phyloP scores from a whole-genome alignment of 805 yeast species.

The Wickerhamomyces hampshirensis region DNA sequence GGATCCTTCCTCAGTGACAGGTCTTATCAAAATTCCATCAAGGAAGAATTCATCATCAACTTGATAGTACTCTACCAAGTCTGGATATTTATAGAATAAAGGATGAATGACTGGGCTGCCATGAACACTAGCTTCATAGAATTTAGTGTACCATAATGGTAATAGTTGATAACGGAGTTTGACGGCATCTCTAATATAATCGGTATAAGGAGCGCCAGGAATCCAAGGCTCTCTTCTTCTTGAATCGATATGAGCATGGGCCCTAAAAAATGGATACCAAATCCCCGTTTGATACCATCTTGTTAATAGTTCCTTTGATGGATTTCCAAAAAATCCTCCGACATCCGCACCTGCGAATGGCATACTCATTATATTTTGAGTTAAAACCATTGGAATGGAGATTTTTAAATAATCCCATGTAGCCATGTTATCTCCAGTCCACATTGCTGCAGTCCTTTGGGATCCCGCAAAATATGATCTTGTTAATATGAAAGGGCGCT shows the following conservation, averaged over 20 bases:
- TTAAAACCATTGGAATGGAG: constrained; percentile 84
- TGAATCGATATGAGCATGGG: constrained; percentile 94
- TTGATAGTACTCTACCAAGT: constrained; percentile 41
- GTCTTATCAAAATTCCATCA: constrained; percentile 79
- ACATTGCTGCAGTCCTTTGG: constrained; percentile 85
- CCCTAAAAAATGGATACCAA: constrained; percentile 96
- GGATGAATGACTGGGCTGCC: constrained; percentile 77
- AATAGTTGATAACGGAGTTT: constrained; percentile 68
- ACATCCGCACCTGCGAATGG: constrained; percentile 96
- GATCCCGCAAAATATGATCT: constrained; percentile 89
- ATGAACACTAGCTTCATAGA: constrained; percentile 51
- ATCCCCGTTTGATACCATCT: constrained; percentile 97
- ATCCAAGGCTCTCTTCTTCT: constrained; percentile 92
- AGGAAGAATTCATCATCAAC: constrained; percentile 83
- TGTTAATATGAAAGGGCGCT: constrained; percentile 85
- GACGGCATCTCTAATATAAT: constrained; percentile 64
- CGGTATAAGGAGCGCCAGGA: constrained; percentile 67
- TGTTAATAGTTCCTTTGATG: constrained; percentile 69
- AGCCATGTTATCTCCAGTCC: constrained; percentile 98
- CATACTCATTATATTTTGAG: constrained; percentile 76
- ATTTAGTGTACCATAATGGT: constrained; percentile 77
- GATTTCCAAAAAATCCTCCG: constrained; percentile 94
- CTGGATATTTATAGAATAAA: constrained; percentile 52
- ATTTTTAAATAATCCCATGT: constrained; percentile 81
- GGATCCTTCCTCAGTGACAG: constrained; percentile 59